Percentiles rank a stretch among this genome's conserved stretches.
Evolutionary conservation across 2,329 filamentous ascomycete genomes (phyloP).

Genomic region (Fusarium sp.): DNA sequence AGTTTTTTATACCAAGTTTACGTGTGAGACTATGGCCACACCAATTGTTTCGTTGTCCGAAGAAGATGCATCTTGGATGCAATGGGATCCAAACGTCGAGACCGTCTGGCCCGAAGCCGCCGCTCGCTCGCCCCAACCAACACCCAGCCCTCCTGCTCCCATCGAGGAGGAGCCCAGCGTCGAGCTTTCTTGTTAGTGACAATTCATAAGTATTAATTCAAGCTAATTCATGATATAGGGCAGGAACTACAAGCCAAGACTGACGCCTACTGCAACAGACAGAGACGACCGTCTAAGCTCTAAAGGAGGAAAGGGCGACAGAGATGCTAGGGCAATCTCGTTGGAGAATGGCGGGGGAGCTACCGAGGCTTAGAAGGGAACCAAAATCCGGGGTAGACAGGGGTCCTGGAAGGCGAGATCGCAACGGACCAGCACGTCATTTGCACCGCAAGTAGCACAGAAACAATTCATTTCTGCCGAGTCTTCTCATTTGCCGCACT

Average conservation of each 20-base stretch:
- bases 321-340: not conserved
- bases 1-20: not conserved
- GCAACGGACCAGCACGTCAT: constrained; percentile 36
- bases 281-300: not conserved
- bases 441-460: not conserved
- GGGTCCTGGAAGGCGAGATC: constrained; percentile 28
- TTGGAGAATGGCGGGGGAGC: not conserved
- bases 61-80: not conserved
- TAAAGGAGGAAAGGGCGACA: not conserved
- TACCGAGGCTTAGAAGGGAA: not conserved
- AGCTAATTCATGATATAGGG: not conserved
- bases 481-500: constrained; percentile 6
- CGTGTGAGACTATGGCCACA: accelerated
- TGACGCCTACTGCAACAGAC: not conserved
- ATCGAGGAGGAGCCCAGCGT: not conserved
- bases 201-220: not conserved
- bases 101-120: not conserved
- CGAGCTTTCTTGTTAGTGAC: not conserved
- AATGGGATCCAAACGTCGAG: too few species aligned
- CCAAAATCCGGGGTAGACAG: constrained; percentile 29
- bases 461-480: not conserved
- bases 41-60: accelerated
- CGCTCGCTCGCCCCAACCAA: not conserved
- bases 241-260: not conserved
- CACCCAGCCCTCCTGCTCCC: not conserved